phyloP scores from a whole-genome alignment of 495 filamentous ascomycete species.

The Podospora comata region DNA sequence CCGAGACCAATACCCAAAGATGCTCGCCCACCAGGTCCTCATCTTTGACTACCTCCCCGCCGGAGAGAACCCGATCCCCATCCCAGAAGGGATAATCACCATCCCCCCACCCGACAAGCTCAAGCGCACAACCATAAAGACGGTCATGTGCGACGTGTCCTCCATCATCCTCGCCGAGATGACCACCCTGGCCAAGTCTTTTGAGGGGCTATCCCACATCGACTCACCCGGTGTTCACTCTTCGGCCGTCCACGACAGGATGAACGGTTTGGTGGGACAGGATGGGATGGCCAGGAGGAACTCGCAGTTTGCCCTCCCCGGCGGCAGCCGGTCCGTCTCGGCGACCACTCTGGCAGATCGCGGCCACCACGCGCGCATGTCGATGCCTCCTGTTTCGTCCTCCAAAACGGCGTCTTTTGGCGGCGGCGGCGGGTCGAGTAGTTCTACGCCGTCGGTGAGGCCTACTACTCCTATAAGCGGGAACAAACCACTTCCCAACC shows the following conservation, averaged over 20 bases:
- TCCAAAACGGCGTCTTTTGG: slow-evolving; percentile 34
- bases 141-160: slow-evolving; percentile 88
- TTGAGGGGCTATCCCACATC: slow-evolving; percentile 74
- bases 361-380: slow-evolving; percentile 62
- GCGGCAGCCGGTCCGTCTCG: slow-evolving; percentile 46
- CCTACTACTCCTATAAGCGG: slow-evolving; percentile 46
- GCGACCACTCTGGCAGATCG: slow-evolving; percentile 46
- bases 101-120: slow-evolving; percentile 70
- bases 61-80: slow-evolving; percentile 40
- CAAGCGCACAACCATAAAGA: slow-evolving; percentile 88
- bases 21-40: slow-evolving; percentile 72
- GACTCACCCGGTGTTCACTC: slow-evolving; percentile 64
- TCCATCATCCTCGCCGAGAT: slow-evolving; percentile 81
- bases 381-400: slow-evolving; percentile 60
- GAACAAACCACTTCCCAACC: slow-evolving; percentile 51
- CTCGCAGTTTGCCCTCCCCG: slow-evolving; percentile 50
- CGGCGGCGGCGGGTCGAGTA: slow-evolving; percentile 26
- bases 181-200: slow-evolving; percentile 77
- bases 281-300: slow-evolving; percentile 47
- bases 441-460: slow-evolving; percentile 49
- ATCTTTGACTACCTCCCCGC: slow-evolving; percentile 66
- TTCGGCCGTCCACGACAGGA: slow-evolving; percentile 19
- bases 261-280: slow-evolving; percentile 40
- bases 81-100: slow-evolving; percentile 62
- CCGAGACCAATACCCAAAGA: slow-evolving; percentile 67